Evolutionary conservation across 2,329 filamentous ascomycete genomes (phyloP), one percentile per base, ranked within the genome.

Genomic region (Penicillium nordicum): DNA sequence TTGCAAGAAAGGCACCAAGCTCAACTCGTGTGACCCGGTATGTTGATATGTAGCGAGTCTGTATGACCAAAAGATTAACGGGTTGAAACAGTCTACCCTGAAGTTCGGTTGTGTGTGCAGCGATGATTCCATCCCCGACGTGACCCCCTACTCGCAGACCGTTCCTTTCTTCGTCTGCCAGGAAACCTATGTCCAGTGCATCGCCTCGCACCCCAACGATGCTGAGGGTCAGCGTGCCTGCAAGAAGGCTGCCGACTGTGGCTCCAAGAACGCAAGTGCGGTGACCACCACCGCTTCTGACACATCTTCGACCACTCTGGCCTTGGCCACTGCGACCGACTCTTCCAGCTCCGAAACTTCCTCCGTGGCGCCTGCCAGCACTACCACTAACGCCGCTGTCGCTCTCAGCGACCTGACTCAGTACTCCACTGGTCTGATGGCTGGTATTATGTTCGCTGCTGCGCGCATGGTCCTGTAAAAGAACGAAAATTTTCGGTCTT

Each of bases 91-190:
- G 59, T 58, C 41, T 23, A 75, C 76, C 18, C 77, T 88, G 57
- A 71, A 70, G 34, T 88, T 78, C 76, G 76, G 67, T 55, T 88
- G 86, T 74, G 74, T 76, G 49, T 88, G 86, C 77, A 61, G 67
- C 61, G 81, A 85, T 69, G 80, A 79, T 62, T 80, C 77, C 41
- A 69, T 71, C 8, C 83, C 84, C 63, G 79, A 85, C 67, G 78
- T 86, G 64, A 70, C 75, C 58, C 74, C 77, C 63, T 88, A 86
- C 74, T 64, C 72, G 52, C 74, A 82, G 71, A 84, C 83, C 25
- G 74, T 88, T 47, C 84, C 84, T 41, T 84, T 78, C 72, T 85
- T 78, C 71, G 78, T 84, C 71, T 88, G 85, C 76, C 67, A 79
- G 65, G 73, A 73, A 60, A 82, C 79, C 73, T 83, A 72, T 67